Percentiles rank a stretch among this genome's conserved stretches.
phyloP scores from a whole-genome alignment of 2,329 filamentous ascomycete genomes.

The Aspergillus pseudonomiae region DNA sequence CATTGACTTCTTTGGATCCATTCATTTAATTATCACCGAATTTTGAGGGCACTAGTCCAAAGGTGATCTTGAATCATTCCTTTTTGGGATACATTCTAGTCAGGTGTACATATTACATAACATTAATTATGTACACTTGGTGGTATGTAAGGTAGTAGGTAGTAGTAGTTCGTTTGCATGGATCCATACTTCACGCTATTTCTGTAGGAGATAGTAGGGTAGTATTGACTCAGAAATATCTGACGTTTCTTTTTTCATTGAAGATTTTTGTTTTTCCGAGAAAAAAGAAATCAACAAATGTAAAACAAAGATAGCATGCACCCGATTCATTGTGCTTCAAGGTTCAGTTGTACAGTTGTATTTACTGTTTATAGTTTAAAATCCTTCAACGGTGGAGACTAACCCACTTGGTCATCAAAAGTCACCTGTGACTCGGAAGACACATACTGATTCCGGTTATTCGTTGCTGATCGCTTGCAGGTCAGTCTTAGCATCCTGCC shows the following conservation, averaged over 20 bases:
- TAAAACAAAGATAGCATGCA: not conserved
- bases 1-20: not conserved
- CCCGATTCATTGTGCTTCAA: not conserved
- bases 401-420: not conserved
- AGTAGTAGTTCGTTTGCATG: not conserved
- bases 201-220: not conserved
- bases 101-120: constrained; percentile 4
- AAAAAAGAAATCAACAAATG: not conserved
- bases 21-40: not conserved
- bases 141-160: not conserved
- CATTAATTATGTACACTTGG: not conserved
- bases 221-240: not conserved
- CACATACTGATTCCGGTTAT: not conserved
- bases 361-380: not conserved
- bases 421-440: not conserved
- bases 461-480: constrained; percentile 1
- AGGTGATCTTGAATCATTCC: not conserved
- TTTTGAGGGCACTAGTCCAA: not conserved
- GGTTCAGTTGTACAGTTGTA: not conserved
- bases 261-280: not conserved
- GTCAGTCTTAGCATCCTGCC: not conserved
- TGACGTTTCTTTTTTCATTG: not conserved
- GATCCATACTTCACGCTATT: not conserved
- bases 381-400: not conserved
- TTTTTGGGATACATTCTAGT: not conserved